Evolutionary conservation across 2,329 filamentous ascomycete genomes (phyloP), one percentile per base, ranked within the genome.

Genomic region (Neopestalotiopsis sp.): DNA sequence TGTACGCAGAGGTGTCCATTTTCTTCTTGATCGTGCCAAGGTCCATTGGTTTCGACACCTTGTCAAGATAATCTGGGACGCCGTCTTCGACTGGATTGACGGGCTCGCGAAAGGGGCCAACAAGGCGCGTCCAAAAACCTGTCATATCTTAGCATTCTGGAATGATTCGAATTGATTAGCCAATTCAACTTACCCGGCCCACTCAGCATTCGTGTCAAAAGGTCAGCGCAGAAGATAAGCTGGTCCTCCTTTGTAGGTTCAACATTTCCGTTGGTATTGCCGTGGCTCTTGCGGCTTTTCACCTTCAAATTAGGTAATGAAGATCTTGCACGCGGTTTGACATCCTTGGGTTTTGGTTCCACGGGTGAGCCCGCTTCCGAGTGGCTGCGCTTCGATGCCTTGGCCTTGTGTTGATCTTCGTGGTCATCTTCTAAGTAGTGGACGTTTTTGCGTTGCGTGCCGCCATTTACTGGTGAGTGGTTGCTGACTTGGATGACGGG

Each of bases 111-210:
- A 91, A 91, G 0, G 88, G 87, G 0, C 88, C 88, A 3, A 91
- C 88, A 0, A 90, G 82, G n/a, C 89, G 86, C 0, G 89, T 91
- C 89, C 89, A 91, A 76, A 89, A 91, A 6, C 89, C 88, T 89
- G 66, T 20, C 57, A 53, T 32, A 4, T 62, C n/a, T 17, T 65
- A 59, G 38, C 4, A 49, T 1, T 24, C 34, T 38, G 42, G 30
- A 34, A 2, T 7, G 24, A 4, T 67, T 30, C n/a, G 9, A 53
- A 6, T 49, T 14, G 9, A 20, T 49, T 12, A 12, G 32, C 34
- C 17, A 24, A 17, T 24, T 42, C 30, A 32, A 73, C 77, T 76
- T 81, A 88, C 87, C 87, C 70, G 89, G 89, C 0, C 88, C 89
- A 1, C 86, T 88, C 0, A 90, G 80, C 89, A 91, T 91, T 38